Percentiles rank a stretch among this genome's conserved stretches.
Conservation (phyloP, 805 yeast genomes). For the Spathaspora sp. region DNA sequence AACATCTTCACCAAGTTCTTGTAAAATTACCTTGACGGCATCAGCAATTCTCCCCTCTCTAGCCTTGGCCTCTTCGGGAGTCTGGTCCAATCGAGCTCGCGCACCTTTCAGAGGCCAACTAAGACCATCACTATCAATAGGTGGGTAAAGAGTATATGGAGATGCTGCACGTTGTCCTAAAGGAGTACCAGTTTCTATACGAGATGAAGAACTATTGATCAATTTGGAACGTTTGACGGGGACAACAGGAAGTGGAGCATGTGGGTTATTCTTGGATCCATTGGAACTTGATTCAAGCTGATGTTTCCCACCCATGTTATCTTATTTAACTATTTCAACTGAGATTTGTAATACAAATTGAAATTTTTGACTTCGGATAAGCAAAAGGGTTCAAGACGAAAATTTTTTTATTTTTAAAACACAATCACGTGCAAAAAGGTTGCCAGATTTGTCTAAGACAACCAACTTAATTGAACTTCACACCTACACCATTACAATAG, state of each 20-base stretch:
- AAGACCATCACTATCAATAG: constrained; percentile 84
- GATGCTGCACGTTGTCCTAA: constrained; percentile 74
- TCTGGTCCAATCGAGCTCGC: constrained; percentile 65
- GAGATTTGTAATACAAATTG: not conserved
- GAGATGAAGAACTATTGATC: constrained; percentile 1
- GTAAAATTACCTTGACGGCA: constrained; percentile 74
- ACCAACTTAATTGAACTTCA: too few species aligned
- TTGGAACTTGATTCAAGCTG: not conserved
- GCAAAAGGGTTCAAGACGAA: not conserved
- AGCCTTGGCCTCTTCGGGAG: constrained; percentile 57
- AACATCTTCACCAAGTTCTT: constrained; percentile 89
- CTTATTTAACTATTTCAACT: not conserved
- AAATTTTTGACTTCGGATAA: not conserved
- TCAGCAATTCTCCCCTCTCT: constrained; percentile 76
- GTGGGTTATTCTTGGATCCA: constrained; percentile 2
- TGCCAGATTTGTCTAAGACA: not conserved
- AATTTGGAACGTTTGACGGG: constrained; percentile 21
- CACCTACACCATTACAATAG: too few species aligned
- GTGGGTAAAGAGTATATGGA: constrained; percentile 79
- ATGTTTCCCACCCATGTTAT: not conserved
- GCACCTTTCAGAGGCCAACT: constrained; percentile 95
- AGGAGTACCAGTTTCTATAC: constrained; percentile 42
- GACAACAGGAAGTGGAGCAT: constrained; percentile 18
- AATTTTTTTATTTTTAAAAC: not conserved
- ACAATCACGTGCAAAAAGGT: not conserved